phyloP scores from a whole-genome alignment of 352 stramenopile species.

The Plasmopara halstedii region DNA sequence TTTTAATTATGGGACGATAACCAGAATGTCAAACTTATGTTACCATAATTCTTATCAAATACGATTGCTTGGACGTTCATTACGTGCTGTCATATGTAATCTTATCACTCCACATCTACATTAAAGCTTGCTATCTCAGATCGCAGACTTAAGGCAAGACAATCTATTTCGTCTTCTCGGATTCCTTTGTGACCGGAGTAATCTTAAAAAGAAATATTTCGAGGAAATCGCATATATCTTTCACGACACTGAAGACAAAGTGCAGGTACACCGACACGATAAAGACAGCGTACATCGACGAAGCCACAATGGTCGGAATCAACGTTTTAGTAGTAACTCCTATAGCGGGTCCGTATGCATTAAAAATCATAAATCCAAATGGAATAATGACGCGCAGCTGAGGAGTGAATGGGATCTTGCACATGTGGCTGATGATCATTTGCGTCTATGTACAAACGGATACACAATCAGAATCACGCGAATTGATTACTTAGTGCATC shows the following conservation, averaged over 20 bases:
- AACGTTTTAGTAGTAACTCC: slow-evolving; percentile 40
- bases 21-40: too few species aligned
- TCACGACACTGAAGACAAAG: slow-evolving; percentile 74
- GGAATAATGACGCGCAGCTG: slow-evolving; percentile 79
- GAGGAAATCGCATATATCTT: slow-evolving; percentile 82
- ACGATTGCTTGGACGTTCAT: too few species aligned
- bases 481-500: background rate
- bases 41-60: too few species aligned
- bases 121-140: too few species aligned
- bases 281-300: slow-evolving; percentile 61
- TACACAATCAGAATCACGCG: background rate
- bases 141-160: too few species aligned
- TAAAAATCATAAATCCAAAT: slow-evolving; percentile 66
- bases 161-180: slow-evolving; percentile 28
- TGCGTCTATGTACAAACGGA: slow-evolving; percentile 45
- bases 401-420: slow-evolving; percentile 78
- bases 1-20: too few species aligned
- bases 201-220: slow-evolving; percentile 84
- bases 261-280: slow-evolving; percentile 73
- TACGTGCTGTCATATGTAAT: too few species aligned
- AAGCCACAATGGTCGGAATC: slow-evolving; percentile 59
- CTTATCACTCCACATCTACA: too few species aligned
- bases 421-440: slow-evolving; percentile 89
- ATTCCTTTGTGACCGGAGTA: slow-evolving; percentile 24
- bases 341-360: slow-evolving; percentile 49